Conservation (phyloP, 495 filamentous ascomycete species). For the Chaetomium tenue region DNA sequence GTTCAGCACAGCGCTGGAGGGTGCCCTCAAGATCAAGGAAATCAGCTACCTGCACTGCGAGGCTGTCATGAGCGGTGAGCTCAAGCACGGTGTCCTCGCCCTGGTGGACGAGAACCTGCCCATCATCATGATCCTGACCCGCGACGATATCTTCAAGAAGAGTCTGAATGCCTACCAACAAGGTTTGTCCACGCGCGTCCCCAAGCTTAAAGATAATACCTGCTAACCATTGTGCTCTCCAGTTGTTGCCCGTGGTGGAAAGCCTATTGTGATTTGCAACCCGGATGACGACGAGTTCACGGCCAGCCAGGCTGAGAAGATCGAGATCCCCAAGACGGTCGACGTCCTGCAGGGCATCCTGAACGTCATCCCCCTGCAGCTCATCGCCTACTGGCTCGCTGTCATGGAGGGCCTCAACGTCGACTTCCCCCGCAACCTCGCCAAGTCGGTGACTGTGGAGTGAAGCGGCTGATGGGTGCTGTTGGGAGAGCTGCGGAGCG, state of each 20-base stretch:
- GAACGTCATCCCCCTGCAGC: conserved; percentile 95
- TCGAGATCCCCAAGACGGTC: conserved; percentile 93
- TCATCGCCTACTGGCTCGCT: conserved; percentile 98
- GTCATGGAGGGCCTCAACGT: conserved; percentile 94
- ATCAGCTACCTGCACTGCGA: conserved; percentile 99
- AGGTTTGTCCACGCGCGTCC: conserved; percentile 53
- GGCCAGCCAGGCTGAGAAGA: conserved; percentile 83
- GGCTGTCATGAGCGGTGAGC: conserved; percentile 98
- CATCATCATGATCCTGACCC: conserved; percentile 98
- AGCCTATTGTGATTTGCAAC: conserved; percentile 98
- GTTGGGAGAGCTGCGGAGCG: conserved; percentile 1
- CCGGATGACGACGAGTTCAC: conserved; percentile 84
- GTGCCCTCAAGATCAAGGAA: conserved; percentile 99
- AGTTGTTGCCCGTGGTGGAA: conserved; percentile 91
- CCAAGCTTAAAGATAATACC: background rate
- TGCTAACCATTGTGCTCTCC: conserved; percentile 18
- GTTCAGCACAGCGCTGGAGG: conserved; percentile 95
- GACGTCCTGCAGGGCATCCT: conserved; percentile 93
- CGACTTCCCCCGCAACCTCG: conserved; percentile 95
- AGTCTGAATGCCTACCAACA: conserved; percentile 98
- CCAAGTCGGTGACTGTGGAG: conserved; percentile 98
- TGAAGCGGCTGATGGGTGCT: conserved; percentile 46
- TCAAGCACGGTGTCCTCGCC: conserved; percentile 97
- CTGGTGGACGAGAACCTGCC: conserved; percentile 96
- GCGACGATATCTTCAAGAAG: conserved; percentile 93